These are phyloP conservation scores for Saccharomyces uvarum DNA, from an alignment of 1,139 yeast species.

Conservation along the genomic window DNA sequence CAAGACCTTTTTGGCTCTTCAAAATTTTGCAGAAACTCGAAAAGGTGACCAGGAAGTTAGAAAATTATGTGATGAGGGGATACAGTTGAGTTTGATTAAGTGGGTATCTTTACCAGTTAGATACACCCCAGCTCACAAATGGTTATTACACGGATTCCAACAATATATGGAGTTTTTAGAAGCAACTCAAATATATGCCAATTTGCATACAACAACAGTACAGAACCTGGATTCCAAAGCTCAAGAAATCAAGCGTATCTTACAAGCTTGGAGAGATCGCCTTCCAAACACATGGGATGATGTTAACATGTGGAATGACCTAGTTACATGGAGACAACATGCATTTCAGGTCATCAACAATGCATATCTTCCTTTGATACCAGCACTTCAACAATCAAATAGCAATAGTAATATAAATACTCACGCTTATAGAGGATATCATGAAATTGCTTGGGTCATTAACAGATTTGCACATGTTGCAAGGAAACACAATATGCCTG, in stretches of 20 bases:
- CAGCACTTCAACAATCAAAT: slow-evolving; percentile 69
- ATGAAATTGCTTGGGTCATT: slow-evolving; percentile 98
- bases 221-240: slow-evolving; percentile 87
- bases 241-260: slow-evolving; percentile 85
- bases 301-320: slow-evolving; percentile 93
- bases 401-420: slow-evolving; percentile 71
- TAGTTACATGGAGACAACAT: slow-evolving; percentile 97
- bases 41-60: slow-evolving; percentile 76
- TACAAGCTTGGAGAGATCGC: slow-evolving; percentile 97
- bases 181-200: slow-evolving; percentile 89
- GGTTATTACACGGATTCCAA: slow-evolving; percentile 88
- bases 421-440: slow-evolving; percentile 94
- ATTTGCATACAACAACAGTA: slow-evolving; percentile 82
- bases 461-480: slow-evolving; percentile 98
- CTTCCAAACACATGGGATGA: slow-evolving; percentile 96
- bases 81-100: slow-evolving; percentile 82
- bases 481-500: slow-evolving; percentile 92
- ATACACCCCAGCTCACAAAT: slow-evolving; percentile 79
- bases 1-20: slow-evolving; percentile 86
- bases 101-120: slow-evolving; percentile 87
- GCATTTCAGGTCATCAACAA: slow-evolving; percentile 96
- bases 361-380: slow-evolving; percentile 87
- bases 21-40: slow-evolving; percentile 86
- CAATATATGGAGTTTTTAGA: slow-evolving; percentile 97
- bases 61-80: slow-evolving; percentile 88